phyloP scores from a whole-genome alignment of 495 filamentous ascomycete genomes.

The Daldinia vernicosa region DNA sequence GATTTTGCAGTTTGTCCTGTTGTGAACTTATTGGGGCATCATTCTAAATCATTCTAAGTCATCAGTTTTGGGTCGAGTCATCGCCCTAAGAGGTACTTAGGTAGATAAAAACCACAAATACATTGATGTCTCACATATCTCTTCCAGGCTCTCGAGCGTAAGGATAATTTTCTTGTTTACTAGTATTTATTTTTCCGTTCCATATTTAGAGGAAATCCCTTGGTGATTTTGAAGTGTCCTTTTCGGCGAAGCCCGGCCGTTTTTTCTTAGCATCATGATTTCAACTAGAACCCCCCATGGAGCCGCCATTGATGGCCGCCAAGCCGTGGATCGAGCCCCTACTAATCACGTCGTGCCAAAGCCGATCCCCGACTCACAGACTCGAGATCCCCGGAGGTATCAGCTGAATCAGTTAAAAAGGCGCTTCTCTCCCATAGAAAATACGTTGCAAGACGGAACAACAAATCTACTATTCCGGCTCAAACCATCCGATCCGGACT shows the following conservation, averaged over 20 bases:
- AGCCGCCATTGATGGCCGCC: slow-evolving; percentile 43
- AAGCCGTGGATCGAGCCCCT: slow-evolving; percentile 53
- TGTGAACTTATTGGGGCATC: not conserved
- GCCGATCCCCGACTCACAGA: slow-evolving; percentile 72
- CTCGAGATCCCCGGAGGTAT: slow-evolving; percentile 75
- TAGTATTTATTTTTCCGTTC: not conserved
- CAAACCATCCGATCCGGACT: slow-evolving; percentile 85
- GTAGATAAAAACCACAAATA: slow-evolving; percentile 28
- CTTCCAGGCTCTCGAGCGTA: slow-evolving; percentile 2
- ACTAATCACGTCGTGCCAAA: slow-evolving; percentile 64
- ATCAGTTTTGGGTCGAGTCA: slow-evolving; percentile 39
- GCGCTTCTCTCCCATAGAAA: slow-evolving; percentile 72
- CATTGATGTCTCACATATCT: slow-evolving; percentile 19
- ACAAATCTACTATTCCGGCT: slow-evolving; percentile 70
- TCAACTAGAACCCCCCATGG: slow-evolving; percentile 36
- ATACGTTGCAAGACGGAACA: slow-evolving; percentile 57
- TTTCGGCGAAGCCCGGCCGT: not conserved
- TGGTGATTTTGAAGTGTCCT: not conserved
- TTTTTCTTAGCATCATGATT: slow-evolving; percentile 36
- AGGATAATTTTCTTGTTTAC: slow-evolving; percentile 4
- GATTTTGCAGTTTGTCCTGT: slow-evolving; percentile 14
- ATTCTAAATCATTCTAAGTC: slow-evolving; percentile 8
- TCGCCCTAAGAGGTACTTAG: slow-evolving; percentile 5
- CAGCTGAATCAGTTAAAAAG: slow-evolving; percentile 79
- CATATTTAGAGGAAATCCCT: not conserved